Conservation (phyloP, 164 flowering plant species). For the Umbilicus rupestris region DNA sequence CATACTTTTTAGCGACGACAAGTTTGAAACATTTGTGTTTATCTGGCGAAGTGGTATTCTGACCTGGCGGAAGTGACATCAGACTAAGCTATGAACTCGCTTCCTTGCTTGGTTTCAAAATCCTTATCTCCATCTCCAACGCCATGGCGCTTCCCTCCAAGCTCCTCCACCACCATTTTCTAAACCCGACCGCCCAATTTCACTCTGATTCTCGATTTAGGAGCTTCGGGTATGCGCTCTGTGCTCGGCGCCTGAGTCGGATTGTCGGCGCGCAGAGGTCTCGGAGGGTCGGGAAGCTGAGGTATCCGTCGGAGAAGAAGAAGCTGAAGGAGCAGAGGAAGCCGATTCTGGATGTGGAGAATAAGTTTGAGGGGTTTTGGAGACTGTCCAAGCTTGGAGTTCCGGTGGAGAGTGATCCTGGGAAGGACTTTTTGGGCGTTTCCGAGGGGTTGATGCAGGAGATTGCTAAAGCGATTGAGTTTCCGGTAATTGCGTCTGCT, state of each 20-base stretch:
- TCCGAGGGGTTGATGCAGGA: conserved; percentile 58
- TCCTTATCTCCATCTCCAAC: conserved; percentile 9
- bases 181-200: conserved; percentile 8
- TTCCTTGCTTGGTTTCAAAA: conserved; percentile 2
- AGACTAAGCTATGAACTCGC: too few relatives aligned
- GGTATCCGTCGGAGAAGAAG: conserved; percentile 97
- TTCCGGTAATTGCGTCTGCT: conserved; percentile 49
- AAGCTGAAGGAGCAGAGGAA: conserved; percentile 39
- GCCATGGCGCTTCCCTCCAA: conserved; percentile 19
- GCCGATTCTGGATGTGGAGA: conserved; percentile 23
- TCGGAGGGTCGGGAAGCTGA: conserved; percentile 55
- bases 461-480: conserved; percentile 76
- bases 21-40: too few relatives aligned
- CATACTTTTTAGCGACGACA: background rate
- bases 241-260: conserved; percentile 17
- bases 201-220: conserved; percentile 14
- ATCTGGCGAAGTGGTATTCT: background rate
- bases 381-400: conserved; percentile 70
- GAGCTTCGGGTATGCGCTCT: conserved; percentile 5
- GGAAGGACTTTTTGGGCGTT: conserved; percentile 59
- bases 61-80: background rate
- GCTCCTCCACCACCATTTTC: conserved; percentile 16
- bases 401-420: conserved; percentile 65
- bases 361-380: conserved; percentile 70
- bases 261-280: conserved; percentile 44